Evolutionary conservation across 2,329 filamentous ascomycete genomes (phyloP).

Genomic region (Fusarium lyarnte): DNA sequence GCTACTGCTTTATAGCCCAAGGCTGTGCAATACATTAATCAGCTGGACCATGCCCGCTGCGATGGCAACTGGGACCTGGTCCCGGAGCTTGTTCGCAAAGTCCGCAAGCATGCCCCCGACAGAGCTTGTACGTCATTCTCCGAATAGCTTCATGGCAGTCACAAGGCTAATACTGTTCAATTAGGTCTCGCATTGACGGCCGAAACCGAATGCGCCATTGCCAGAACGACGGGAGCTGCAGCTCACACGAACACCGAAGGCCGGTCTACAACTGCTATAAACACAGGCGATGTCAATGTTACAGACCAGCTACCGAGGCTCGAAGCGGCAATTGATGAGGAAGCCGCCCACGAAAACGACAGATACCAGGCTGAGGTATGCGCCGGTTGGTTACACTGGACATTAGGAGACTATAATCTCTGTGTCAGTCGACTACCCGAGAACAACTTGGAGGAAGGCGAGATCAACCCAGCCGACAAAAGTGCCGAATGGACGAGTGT

Average conservation of each 20-base stretch:
- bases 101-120: conserved; percentile 91
- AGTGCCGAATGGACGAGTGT: conserved; percentile 82
- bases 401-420: conserved; percentile 73
- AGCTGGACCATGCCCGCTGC: conserved; percentile 87
- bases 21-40: conserved; percentile 81
- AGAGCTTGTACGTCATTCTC: conserved; percentile 74
- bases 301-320: conserved; percentile 60
- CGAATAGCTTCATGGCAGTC: neutral
- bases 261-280: conserved; percentile 54
- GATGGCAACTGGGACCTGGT: conserved; percentile 87
- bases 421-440: conserved; percentile 67
- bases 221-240: conserved; percentile 58
- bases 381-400: conserved; percentile 86
- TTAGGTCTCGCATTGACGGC: conserved; percentile 76
- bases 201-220: conserved; percentile 73
- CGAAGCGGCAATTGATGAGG: conserved; percentile 66
- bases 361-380: conserved; percentile 84
- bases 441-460: conserved; percentile 63
- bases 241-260: conserved; percentile 33
- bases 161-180: conserved; percentile 16
- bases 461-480: conserved; percentile 61
- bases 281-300: conserved; percentile 57
- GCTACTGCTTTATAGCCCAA: conserved; percentile 64
- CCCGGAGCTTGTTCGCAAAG: conserved; percentile 89
- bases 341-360: conserved; percentile 64